A percentile compares a stretch with the other conserved stretches of the same genome.
Evolutionary conservation across 352 stramenopile genomes (phyloP).

Genomic region (Globisporangium alternatum): DNA sequence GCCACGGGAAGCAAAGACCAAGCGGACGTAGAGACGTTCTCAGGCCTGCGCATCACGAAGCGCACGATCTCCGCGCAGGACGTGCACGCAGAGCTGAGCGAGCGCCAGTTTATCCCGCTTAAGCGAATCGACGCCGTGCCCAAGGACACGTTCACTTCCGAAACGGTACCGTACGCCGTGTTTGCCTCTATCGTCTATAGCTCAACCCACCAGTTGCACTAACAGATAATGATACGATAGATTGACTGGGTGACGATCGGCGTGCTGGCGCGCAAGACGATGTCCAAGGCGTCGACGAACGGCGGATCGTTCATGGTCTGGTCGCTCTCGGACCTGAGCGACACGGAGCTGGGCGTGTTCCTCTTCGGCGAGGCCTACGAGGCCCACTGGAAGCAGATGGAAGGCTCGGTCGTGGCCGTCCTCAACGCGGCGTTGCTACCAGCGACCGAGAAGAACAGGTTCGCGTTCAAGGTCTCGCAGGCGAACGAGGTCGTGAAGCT

Average conservation of each 20-base stretch:
- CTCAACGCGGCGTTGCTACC: constrained; percentile 68
- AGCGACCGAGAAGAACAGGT: constrained; percentile 69
- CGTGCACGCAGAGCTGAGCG: constrained; percentile 62
- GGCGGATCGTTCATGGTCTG: constrained; percentile 83
- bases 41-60: constrained; percentile 49
- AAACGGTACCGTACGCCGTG: constrained; percentile 27
- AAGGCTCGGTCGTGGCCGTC: constrained; percentile 64
- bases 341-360: constrained; percentile 69
- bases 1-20: not conserved
- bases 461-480: constrained; percentile 73
- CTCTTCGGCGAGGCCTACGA: constrained; percentile 75
- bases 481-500: constrained; percentile 56
- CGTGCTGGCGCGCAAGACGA: constrained; percentile 65
- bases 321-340: constrained; percentile 68
- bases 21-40: constrained; percentile 47
- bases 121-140: constrained; percentile 51
- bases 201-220: not conserved
- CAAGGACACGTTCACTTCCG: constrained; percentile 52
- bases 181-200: not conserved
- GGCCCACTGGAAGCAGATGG: constrained; percentile 54
- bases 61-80: constrained; percentile 44
- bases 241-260: constrained; percentile 83
- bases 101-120: constrained; percentile 63
- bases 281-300: constrained; percentile 63
- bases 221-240: constrained; percentile 19